Evolutionary conservation across 495 filamentous ascomycete genomes (phyloP).

Genomic region (Neurospora sp.): DNA sequence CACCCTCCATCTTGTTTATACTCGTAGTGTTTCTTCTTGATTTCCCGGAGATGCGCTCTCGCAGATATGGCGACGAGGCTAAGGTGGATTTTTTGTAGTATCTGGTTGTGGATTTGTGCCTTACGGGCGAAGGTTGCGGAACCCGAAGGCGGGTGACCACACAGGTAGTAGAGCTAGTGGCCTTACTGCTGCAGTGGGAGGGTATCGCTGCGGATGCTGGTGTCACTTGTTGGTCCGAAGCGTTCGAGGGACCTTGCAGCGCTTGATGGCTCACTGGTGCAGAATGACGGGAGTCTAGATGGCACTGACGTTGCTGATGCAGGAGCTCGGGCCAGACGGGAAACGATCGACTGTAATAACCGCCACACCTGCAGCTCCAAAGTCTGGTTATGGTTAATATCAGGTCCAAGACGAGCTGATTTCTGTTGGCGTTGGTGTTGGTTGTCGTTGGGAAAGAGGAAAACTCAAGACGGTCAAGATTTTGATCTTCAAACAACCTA

Average conservation of each 20-base stretch:
- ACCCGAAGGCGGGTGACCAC: not conserved
- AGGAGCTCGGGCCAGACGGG: constrained; percentile 13
- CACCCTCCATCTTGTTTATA: constrained; percentile 14
- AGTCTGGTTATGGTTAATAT: not conserved
- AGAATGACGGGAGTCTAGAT: not conserved
- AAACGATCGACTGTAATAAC: constrained; percentile 15
- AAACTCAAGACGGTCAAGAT: not conserved
- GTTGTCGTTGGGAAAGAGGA: not conserved
- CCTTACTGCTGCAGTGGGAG: not conserved
- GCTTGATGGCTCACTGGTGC: not conserved
- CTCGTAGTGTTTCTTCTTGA: not conserved
- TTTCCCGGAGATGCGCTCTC: not conserved
- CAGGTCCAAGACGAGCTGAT: not conserved
- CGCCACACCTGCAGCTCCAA: not conserved
- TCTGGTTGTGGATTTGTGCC: not conserved
- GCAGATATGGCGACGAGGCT: not conserved
- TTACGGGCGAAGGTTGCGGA: not conserved
- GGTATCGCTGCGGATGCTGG: not conserved
- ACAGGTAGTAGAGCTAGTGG: not conserved
- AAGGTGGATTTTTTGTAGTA: not conserved
- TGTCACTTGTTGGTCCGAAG: not conserved
- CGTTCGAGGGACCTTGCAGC: not conserved
- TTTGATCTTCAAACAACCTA: not conserved
- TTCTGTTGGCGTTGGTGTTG: not conserved
- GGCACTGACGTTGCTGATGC: constrained; percentile 12